Evolutionary conservation across 2,329 filamentous ascomycete genomes (phyloP).

Genomic region (Aschersonia sp.): DNA sequence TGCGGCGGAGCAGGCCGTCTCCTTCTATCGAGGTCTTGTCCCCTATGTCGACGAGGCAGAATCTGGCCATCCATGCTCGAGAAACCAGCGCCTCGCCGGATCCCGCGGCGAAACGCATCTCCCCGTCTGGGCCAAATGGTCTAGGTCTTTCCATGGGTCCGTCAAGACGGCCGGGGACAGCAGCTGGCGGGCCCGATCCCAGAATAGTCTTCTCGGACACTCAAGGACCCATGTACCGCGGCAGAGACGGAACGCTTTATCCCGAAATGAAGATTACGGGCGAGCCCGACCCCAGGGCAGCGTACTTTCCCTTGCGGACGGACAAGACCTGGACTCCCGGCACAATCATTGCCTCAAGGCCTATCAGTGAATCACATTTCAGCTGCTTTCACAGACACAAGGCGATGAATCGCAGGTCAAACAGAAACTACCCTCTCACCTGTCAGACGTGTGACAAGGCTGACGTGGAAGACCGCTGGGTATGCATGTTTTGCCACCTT

Average conservation of each 20-base stretch:
- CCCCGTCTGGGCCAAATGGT: neutral
- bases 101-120: neutral
- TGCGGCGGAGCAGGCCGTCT: constrained; percentile 2
- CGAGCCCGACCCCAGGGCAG: constrained; percentile 19
- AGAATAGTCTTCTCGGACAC: constrained; percentile 18
- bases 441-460: constrained; percentile 37
- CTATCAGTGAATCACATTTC: constrained; percentile 29
- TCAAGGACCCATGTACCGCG: constrained; percentile 19
- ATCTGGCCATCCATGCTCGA: constrained; percentile 1
- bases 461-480: constrained; percentile 29
- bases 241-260: constrained; percentile 24
- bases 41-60: constrained; percentile 9
- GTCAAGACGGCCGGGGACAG: constrained; percentile 7
- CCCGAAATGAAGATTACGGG: constrained; percentile 22
- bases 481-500: constrained; percentile 35
- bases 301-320: constrained; percentile 21
- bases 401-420: constrained; percentile 32
- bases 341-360: constrained; percentile 24
- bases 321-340: constrained; percentile 14
- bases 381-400: constrained; percentile 33
- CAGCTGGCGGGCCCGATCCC: constrained; percentile 12
- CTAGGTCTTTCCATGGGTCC: neutral
- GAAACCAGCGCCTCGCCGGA: constrained; percentile 2
- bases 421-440: constrained; percentile 33
- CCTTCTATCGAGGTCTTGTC: neutral